Conservation (phyloP, 1,284 basidiomycete genomes). For the Melampsora larici-populina region DNA sequence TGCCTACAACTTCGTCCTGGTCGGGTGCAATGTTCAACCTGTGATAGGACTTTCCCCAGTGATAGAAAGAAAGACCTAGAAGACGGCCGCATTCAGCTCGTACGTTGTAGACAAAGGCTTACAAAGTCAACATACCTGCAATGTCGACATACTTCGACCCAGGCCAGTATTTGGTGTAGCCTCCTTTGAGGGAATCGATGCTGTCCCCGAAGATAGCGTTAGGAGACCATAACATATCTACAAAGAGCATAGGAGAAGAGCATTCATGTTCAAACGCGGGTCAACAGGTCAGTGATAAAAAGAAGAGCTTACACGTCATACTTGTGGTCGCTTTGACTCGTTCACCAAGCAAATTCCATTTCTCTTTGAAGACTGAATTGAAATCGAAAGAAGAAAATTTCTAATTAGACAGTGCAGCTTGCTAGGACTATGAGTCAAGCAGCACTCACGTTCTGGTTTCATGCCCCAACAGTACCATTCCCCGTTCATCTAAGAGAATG, state of each 20-base stretch:
- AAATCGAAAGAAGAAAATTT: background rate
- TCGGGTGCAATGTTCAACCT: slow-evolving; percentile 10
- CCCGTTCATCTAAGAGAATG: slow-evolving; percentile 37
- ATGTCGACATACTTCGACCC: slow-evolving; percentile 29
- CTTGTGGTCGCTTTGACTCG: slow-evolving; percentile 5
- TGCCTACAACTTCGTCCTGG: background rate
- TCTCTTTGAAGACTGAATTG: slow-evolving; percentile 39
- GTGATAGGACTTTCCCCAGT: slow-evolving; percentile 9
- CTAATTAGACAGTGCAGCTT: background rate
- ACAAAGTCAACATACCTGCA: background rate
- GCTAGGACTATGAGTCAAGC: background rate
- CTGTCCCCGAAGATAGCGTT: slow-evolving; percentile 25
- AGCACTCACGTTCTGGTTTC: slow-evolving; percentile 31
- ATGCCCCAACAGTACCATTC: slow-evolving; percentile 40
- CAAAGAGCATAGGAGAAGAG: background rate
- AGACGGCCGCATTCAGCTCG: background rate
- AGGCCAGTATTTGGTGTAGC: slow-evolving; percentile 36
- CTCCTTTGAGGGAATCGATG: slow-evolving; percentile 17
- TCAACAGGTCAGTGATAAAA: background rate
- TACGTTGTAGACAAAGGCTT: background rate
- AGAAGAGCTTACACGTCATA: slow-evolving; percentile 21
- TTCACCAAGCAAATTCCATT: slow-evolving; percentile 26
- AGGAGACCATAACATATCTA: slow-evolving; percentile 41
- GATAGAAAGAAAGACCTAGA: slow-evolving; percentile 28
- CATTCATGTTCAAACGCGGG: background rate